These are phyloP conservation scores for Byssochlamys sp. DNA, from an alignment of 2,329 filamentous ascomycete species.

Conservation along the genomic window DNA sequence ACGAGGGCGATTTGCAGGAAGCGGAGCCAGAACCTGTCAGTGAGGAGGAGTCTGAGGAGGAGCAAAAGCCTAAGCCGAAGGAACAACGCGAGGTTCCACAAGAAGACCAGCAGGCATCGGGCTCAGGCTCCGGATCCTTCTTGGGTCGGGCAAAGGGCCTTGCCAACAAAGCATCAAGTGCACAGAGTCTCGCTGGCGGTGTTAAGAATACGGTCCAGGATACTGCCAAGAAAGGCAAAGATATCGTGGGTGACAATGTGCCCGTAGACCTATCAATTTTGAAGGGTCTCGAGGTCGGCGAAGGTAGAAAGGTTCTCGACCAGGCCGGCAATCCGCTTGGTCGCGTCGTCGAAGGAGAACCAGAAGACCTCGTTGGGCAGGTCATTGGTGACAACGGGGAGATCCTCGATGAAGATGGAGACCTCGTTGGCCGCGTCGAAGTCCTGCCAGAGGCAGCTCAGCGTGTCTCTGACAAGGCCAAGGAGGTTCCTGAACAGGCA, in stretches of 20 bases:
- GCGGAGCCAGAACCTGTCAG: slow-evolving; percentile 3
- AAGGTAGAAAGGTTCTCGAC: slow-evolving; percentile 43
- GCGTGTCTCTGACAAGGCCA: slow-evolving; percentile 19
- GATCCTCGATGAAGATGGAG: slow-evolving; percentile 29
- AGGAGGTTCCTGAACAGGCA: slow-evolving; percentile 11
- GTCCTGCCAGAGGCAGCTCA: slow-evolving; percentile 4
- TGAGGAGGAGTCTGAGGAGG: background rate
- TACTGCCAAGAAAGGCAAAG: slow-evolving; percentile 1
- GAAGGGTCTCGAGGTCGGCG: slow-evolving; percentile 35
- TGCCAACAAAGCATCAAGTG: slow-evolving; percentile 11
- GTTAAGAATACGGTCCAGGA: slow-evolving; percentile 10
- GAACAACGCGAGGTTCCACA: slow-evolving; percentile 2
- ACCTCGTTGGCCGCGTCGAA: slow-evolving; percentile 21
- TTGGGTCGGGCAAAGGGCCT: slow-evolving; percentile 10
- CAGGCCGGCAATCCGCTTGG: slow-evolving; percentile 22
- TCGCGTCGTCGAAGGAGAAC: slow-evolving; percentile 25
- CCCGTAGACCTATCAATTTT: slow-evolving; percentile 20
- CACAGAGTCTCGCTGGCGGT: slow-evolving; percentile 7
- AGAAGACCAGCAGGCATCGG: slow-evolving; percentile 15
- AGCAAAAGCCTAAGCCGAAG: background rate
- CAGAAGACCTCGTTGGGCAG: slow-evolving; percentile 24
- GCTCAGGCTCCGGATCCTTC: slow-evolving; percentile 12
- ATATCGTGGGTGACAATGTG: slow-evolving; percentile 5
- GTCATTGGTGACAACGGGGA: slow-evolving; percentile 27
- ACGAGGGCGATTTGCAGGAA: background rate